Percentiles rank a stretch among this genome's conserved stretches.
Evolutionary conservation across 371 early-diverging fungal species (phyloP).

Genomic region (Rhizopus arrhizus): DNA sequence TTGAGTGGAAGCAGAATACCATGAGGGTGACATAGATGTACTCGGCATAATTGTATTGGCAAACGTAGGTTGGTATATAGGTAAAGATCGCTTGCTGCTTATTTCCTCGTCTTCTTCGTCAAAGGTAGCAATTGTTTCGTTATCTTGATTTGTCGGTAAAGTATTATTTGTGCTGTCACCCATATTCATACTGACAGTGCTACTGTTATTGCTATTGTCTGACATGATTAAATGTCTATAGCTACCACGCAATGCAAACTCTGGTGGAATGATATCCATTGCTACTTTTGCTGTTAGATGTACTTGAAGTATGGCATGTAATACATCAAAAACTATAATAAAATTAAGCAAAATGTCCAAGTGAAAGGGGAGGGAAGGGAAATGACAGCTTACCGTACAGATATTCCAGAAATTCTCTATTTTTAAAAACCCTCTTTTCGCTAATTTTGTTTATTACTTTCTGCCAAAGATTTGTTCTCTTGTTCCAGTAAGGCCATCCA

Average conservation of each 20-base stretch:
- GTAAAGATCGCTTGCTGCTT: slow-evolving; percentile 17
- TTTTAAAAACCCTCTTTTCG: slow-evolving; percentile 46
- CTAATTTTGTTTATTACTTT: slow-evolving; percentile 44
- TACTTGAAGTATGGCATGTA: slow-evolving; percentile 41
- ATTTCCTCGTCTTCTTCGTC: slow-evolving; percentile 18
- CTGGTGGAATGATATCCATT: slow-evolving; percentile 55
- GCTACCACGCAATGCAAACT: slow-evolving; percentile 45
- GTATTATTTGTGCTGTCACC: background rate
- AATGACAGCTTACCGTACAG: slow-evolving; percentile 36
- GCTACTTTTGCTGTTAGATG: slow-evolving; percentile 40
- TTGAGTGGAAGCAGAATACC: slow-evolving; percentile 54
- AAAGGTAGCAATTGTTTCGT: background rate
- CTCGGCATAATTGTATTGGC: slow-evolving; percentile 47
- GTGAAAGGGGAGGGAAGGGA: background rate
- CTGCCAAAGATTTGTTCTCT: slow-evolving; percentile 45
- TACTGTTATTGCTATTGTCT: background rate
- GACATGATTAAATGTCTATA: slow-evolving; percentile 30
- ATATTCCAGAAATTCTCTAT: slow-evolving; percentile 50
- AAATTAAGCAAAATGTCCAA: background rate
- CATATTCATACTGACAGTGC: background rate
- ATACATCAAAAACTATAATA: slow-evolving; percentile 39
- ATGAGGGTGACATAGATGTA: slow-evolving; percentile 52
- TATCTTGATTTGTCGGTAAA: background rate
- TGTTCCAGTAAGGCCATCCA: slow-evolving; percentile 58
- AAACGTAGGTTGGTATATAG: slow-evolving; percentile 48